A percentile compares a stretch with the other conserved stretches of the same genome.
Evolutionary conservation across 768 basidiomycete species (phyloP).

Genomic region (Hericium erinaceus): DNA sequence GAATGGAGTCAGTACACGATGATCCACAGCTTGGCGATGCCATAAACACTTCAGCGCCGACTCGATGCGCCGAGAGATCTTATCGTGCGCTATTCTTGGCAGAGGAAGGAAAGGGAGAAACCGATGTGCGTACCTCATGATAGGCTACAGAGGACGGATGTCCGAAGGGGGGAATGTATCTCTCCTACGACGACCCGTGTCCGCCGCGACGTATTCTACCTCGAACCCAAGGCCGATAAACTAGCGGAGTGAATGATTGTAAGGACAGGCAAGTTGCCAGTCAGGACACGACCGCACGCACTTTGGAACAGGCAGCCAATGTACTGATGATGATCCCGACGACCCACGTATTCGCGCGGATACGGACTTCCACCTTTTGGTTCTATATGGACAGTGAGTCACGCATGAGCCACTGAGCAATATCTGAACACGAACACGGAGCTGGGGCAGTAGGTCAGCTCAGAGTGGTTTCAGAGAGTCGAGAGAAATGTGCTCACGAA

Average conservation of each 20-base stretch:
- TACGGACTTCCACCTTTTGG: slow-evolving; percentile 21
- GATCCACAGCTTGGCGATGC: too few species aligned
- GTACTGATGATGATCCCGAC: slow-evolving; percentile 21
- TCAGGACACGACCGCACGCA: neutral
- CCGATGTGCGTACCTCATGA: neutral
- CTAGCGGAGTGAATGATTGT: neutral
- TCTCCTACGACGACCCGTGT: slow-evolving; percentile 1
- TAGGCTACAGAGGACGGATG: neutral
- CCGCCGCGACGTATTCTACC: slow-evolving; percentile 5
- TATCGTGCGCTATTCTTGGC: too few species aligned
- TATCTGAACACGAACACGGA: neutral
- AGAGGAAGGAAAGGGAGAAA: too few species aligned
- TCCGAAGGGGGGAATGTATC: neutral
- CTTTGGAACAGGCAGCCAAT: neutral
- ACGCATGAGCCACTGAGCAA: neutral
- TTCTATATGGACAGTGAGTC: slow-evolving; percentile 6
- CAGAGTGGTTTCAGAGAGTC: too few species aligned
- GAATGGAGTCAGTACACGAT: too few species aligned
- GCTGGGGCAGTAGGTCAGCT: neutral
- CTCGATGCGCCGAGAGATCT: too few species aligned
- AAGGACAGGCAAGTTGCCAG: neutral
- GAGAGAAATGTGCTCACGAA: too few species aligned
- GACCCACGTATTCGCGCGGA: slow-evolving; percentile 24
- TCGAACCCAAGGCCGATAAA: neutral
- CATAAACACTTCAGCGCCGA: too few species aligned